Evolutionary conservation across 345 rosid species (phyloP), one percentile per base, ranked within the genome.

Genomic region (Rhodamnia rubescens): DNA sequence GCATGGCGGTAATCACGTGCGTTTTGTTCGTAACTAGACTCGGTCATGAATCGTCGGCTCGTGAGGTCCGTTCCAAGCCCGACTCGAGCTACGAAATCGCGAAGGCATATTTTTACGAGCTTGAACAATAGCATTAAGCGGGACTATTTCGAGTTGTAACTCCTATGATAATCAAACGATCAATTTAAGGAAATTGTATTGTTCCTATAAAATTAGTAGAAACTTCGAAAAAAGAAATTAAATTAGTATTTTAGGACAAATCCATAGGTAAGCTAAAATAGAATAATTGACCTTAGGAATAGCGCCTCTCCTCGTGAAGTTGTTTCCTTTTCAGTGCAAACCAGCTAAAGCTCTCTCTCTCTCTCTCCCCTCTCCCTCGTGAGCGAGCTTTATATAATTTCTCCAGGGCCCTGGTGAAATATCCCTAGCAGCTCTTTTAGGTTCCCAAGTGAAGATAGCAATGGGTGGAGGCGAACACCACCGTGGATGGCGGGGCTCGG

Each of bases 391-490:
- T 69, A 36, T 32, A 42, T 36, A 18, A 42, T 42, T 42, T 11
- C 13, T 36, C 0, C 80, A 69, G 26, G 7, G 4, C 36, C 47
- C 80, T 18, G 80, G 47, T 20, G 80, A 69, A 21, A 21, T 0
- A 69, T 69, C 47, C 80, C 80, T 36, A 69, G 47, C 8, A 20
- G 24, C 11, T 81, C 83, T 51, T 27, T 27, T 27, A 53, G 55
- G n/a, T 29, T 82, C 3, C 18, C 24, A 13, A 82, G 80, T 21
- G 80, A 9, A 5, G 47, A 18, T 2, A 36, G 80, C 58, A 27
- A 64, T 69, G 85, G 42, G 84, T 0, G 88, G 83, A 47, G 85
- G 57, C 42, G 83, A 51, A 26, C 84, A 56, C n/a, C 32, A 64
- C 53, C 36, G 11, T 1, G 55, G 83, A 20, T 74, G 81, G 83